Percentiles rank a stretch among this genome's conserved stretches.
Conservation (phyloP, 2,329 filamentous ascomycete genomes). For the Escovopsis sp. region DNA sequence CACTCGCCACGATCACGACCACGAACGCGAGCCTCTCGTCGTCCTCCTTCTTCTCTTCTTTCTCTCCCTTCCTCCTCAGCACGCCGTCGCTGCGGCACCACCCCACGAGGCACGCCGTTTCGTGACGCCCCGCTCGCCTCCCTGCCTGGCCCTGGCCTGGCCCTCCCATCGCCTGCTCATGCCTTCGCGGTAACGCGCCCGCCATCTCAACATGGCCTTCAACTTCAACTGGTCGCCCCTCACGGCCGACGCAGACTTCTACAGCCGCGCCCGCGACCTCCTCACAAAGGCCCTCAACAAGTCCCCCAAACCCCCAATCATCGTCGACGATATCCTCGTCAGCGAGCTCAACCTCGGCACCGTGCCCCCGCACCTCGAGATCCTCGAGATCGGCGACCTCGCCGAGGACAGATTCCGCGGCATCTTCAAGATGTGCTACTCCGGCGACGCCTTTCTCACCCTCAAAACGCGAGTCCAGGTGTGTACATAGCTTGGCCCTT, state of each 20-base stretch:
- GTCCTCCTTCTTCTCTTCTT: too few species aligned
- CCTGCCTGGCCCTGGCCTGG: slow-evolving; percentile 8
- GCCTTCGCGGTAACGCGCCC: slow-evolving; percentile 18
- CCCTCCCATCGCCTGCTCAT: slow-evolving; percentile 14
- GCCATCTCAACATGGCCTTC: slow-evolving; percentile 75
- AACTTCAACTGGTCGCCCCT: slow-evolving; percentile 99
- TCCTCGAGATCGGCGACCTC: slow-evolving; percentile 91
- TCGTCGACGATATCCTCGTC: slow-evolving; percentile 97
- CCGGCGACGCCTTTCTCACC: slow-evolving; percentile 87
- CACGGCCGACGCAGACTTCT: slow-evolving; percentile 85
- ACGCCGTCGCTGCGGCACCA: too few species aligned
- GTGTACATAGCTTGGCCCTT: too few species aligned
- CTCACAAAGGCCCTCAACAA: slow-evolving; percentile 94
- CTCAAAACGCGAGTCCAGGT: slow-evolving; percentile 90
- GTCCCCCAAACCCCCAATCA: slow-evolving; percentile 93
- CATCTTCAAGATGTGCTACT: slow-evolving; percentile 99
- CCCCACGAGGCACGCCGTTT: background rate
- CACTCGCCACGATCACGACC: too few species aligned
- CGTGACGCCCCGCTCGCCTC: background rate
- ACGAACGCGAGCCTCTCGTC: too few species aligned
- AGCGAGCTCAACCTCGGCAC: slow-evolving; percentile 94
- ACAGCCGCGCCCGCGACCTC: slow-evolving; percentile 81
- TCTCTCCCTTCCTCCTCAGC: too few species aligned
- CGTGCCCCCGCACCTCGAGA: slow-evolving; percentile 87
- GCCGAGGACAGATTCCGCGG: slow-evolving; percentile 93